phyloP scores from a whole-genome alignment of 192 early-diverging fungal genomes.

The Coemansia sp. region DNA sequence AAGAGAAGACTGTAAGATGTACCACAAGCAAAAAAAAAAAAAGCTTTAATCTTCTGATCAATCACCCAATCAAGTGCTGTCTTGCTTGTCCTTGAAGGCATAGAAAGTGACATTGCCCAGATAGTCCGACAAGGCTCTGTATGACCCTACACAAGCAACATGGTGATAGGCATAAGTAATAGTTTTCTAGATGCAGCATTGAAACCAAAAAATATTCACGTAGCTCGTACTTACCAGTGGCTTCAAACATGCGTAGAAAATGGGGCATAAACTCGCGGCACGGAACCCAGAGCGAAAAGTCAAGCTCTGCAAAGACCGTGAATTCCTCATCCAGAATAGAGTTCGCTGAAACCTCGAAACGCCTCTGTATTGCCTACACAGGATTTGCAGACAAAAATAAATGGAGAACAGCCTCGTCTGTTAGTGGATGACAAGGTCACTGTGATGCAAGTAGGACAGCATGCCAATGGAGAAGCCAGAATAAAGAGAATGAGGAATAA shows the following conservation, averaged over 20 bases:
- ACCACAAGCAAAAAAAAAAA: too few relatives aligned
- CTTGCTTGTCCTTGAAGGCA: background rate
- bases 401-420: background rate
- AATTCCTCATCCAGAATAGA: constrained; percentile 89
- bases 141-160: constrained; percentile 10
- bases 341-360: constrained; percentile 72
- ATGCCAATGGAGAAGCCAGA: background rate
- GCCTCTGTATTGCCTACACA: constrained; percentile 66
- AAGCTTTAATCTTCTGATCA: background rate
- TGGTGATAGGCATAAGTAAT: too few relatives aligned
- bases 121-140: constrained; percentile 33
- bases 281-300: constrained; percentile 88
- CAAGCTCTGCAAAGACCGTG: constrained; percentile 83
- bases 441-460: too few relatives aligned
- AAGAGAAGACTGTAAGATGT: constrained; percentile 1
- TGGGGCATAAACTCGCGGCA: constrained; percentile 89
- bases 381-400: background rate
- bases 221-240: constrained; percentile 54
- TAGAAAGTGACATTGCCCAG: constrained; percentile 33
- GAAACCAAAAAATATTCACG: constrained; percentile 15
- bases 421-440: too few relatives aligned
- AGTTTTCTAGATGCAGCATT: background rate
- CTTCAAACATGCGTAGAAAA: constrained; percentile 77
- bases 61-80: background rate
- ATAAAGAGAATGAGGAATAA: background rate